A percentile compares a stretch with the other conserved stretches of the same genome.
Evolutionary conservation across 2,329 filamentous ascomycete genomes (phyloP).

Genomic region (Cercospora nicotianae): DNA sequence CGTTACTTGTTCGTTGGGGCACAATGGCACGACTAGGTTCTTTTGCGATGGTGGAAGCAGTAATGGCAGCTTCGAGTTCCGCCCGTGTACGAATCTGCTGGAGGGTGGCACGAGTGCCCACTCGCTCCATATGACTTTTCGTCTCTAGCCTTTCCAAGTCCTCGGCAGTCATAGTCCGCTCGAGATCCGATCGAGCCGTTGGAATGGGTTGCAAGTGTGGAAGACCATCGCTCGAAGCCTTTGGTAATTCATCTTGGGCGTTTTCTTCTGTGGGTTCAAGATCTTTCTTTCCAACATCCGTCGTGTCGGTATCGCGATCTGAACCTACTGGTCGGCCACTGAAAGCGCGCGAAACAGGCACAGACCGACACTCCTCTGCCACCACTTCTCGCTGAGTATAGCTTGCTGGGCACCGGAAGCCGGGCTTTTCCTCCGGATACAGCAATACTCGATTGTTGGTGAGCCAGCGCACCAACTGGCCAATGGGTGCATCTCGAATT

Average conservation of each 20-base stretch:
- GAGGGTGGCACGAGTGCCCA: slow-evolving; percentile 42
- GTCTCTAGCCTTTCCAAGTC: slow-evolving; percentile 30
- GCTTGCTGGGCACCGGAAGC: slow-evolving; percentile 53
- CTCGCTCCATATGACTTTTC: slow-evolving; percentile 29
- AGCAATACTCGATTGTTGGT: slow-evolving; percentile 55
- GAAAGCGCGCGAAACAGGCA: background rate
- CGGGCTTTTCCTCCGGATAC: slow-evolving; percentile 61
- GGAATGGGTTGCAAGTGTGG: slow-evolving; percentile 20
- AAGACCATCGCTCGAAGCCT: slow-evolving; percentile 7
- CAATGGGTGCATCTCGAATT: slow-evolving; percentile 59
- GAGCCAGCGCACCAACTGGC: slow-evolving; percentile 58
- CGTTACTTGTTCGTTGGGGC: slow-evolving; percentile 52
- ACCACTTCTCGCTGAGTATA: slow-evolving; percentile 38
- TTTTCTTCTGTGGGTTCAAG: slow-evolving; percentile 25
- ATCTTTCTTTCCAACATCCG: slow-evolving; percentile 27
- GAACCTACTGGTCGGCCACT: background rate
- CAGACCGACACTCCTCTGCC: background rate
- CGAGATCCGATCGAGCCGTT: slow-evolving; percentile 20
- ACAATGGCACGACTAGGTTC: slow-evolving; percentile 45
- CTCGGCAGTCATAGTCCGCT: slow-evolving; percentile 10
- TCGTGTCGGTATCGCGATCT: background rate
- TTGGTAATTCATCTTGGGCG: slow-evolving; percentile 4
- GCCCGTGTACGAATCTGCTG: slow-evolving; percentile 39
- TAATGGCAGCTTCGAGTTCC: slow-evolving; percentile 45
- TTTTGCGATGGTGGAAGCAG: slow-evolving; percentile 38